Percentiles rank a stretch among this genome's conserved stretches.
Conservation (phyloP, 2,329 filamentous ascomycete genomes). For the Sporothrix globosa region DNA sequence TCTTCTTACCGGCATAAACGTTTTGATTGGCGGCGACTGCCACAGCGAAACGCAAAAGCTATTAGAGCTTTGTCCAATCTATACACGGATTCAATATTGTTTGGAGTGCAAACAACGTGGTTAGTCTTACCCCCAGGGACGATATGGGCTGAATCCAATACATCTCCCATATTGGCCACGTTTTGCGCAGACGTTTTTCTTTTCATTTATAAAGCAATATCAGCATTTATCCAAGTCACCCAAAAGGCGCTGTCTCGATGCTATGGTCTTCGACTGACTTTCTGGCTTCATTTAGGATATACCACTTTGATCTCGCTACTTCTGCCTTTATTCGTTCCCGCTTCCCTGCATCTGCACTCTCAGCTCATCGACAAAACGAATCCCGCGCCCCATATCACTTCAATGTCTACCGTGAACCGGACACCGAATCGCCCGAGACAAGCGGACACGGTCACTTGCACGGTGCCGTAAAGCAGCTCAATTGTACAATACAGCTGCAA, state of each 20-base stretch:
- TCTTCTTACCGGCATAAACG: slow-evolving; percentile 4
- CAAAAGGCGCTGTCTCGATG: background rate
- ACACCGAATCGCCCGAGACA: slow-evolving; percentile 18
- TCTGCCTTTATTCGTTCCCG: slow-evolving; percentile 18
- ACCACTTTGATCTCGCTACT: slow-evolving; percentile 4
- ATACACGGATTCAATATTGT: background rate
- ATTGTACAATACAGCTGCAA: background rate
- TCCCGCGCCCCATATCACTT: background rate
- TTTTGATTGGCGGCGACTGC: slow-evolving; percentile 5
- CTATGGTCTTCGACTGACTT: background rate
- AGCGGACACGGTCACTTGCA: background rate
- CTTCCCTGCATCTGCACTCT: slow-evolving; percentile 25
- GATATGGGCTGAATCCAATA: background rate
- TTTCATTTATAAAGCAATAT: slow-evolving; percentile 3
- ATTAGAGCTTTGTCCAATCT: background rate
- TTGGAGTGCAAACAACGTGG: slow-evolving; percentile 12
- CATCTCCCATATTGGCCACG: background rate
- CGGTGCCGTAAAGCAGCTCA: background rate
- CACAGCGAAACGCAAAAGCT: background rate
- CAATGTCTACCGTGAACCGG: background rate
- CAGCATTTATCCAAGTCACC: slow-evolving; percentile 14
- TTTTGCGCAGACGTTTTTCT: background rate
- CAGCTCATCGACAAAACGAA: background rate
- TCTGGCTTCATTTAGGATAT: background rate
- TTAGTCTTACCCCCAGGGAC: background rate